Conservation (phyloP, 441 rosid species). For the Gossypium lobatum region DNA sequence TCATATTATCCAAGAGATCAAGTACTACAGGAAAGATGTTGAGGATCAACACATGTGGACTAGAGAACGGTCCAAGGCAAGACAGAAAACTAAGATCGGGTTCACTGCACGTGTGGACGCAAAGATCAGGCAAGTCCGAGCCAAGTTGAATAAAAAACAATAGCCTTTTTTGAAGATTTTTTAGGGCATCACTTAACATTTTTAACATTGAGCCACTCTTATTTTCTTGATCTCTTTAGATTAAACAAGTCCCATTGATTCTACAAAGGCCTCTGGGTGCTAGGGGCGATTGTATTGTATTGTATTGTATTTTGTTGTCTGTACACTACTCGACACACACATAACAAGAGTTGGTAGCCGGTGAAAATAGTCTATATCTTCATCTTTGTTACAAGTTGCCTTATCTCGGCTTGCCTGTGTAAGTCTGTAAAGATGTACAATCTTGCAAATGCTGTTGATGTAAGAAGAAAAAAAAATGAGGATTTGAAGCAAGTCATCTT, state of each 20-base stretch:
- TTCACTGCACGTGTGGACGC: slow-evolving; percentile 93
- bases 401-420: neutral
- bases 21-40: slow-evolving; percentile 70
- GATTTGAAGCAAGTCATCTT: neutral
- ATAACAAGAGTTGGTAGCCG: slow-evolving; percentile 27
- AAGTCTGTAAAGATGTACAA: neutral
- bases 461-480: neutral
- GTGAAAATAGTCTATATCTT: slow-evolving; percentile 26
- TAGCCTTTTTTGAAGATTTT: slow-evolving; percentile 15
- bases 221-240: slow-evolving; percentile 9
- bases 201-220: no score
- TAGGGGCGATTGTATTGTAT: no score
- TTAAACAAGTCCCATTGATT: slow-evolving; percentile 16
- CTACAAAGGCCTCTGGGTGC: neutral
- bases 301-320: slow-evolving; percentile 15
- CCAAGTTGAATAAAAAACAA: slow-evolving; percentile 66
- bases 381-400: neutral
- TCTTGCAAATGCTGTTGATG: neutral
- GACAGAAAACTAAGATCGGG: slow-evolving; percentile 95
- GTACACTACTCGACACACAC: slow-evolving; percentile 33
- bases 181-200: neutral
- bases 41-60: slow-evolving; percentile 87
- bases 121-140: slow-evolving; percentile 70
- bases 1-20: slow-evolving; percentile 97
- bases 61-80: slow-evolving; percentile 77